A percentile compares a stretch with the other conserved stretches of the same genome.
Conservation (phyloP, 805 yeast genomes). For the Sugiyamaella smithiae region DNA sequence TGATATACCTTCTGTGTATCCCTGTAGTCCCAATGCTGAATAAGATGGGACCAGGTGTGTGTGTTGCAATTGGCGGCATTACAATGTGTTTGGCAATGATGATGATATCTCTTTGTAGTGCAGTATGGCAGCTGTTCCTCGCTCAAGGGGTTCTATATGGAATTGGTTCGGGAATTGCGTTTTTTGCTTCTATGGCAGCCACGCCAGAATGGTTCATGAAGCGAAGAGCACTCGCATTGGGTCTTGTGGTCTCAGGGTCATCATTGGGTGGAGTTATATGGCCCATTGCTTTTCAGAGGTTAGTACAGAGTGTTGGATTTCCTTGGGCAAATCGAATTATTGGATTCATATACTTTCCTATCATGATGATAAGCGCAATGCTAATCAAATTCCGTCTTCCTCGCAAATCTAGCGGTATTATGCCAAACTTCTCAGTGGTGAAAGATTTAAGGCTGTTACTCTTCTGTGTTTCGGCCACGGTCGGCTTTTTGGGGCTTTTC, state of each 20-base stretch:
- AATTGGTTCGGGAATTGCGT: conserved; percentile 44
- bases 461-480: conserved; percentile 16
- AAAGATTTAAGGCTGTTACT: conserved; percentile 24
- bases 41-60: conserved; percentile 41
- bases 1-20: conserved; percentile 37
- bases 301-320: conserved; percentile 47
- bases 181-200: conserved; percentile 44
- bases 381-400: conserved; percentile 12
- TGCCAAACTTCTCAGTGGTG: conserved; percentile 26
- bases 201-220: conserved; percentile 52
- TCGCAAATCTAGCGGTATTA: conserved; percentile 1
- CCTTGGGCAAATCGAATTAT: conserved; percentile 52
- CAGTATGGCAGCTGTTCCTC: conserved; percentile 50
- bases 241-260: conserved; percentile 48
- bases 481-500: conserved; percentile 29
- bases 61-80: conserved; percentile 42
- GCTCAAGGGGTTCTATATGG: conserved; percentile 54
- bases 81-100: conserved; percentile 45
- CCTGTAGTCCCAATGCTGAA: conserved; percentile 43
- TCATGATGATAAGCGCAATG: conserved; percentile 8
- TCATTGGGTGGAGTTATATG: conserved; percentile 56
- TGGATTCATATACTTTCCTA: conserved; percentile 36
- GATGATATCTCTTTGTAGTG: conserved; percentile 45
- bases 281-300: conserved; percentile 42
- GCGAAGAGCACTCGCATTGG: conserved; percentile 46